These are phyloP conservation scores for Phallus indusiatus DNA, from an alignment of 768 basidiomycete species.

Conservation along the genomic window DNA sequence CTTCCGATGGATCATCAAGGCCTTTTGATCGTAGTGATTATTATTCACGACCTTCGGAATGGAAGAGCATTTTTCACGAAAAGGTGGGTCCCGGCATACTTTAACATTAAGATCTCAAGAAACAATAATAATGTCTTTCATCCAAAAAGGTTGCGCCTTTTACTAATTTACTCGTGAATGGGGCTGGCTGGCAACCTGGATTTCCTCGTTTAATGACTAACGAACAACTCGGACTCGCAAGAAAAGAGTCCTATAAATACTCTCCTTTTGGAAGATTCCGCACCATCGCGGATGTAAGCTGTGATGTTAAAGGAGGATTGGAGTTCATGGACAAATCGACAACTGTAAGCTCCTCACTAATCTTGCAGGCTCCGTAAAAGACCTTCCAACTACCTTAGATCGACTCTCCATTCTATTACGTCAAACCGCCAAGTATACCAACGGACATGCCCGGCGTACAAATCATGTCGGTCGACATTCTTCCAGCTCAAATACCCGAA, in stretches of 20 bases:
- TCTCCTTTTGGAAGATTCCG: constrained; percentile 33
- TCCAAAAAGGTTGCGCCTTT: constrained; percentile 85
- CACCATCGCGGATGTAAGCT: constrained; percentile 81
- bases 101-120: neutral
- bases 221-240: constrained; percentile 43
- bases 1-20: constrained; percentile 34
- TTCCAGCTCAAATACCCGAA: constrained; percentile 74
- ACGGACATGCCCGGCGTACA: constrained; percentile 44
- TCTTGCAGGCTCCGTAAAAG: no score
- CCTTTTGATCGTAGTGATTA: constrained; percentile 60
- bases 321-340: constrained; percentile 73
- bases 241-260: constrained; percentile 38
- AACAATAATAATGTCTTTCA: neutral
- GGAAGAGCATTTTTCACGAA: constrained; percentile 57
- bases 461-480: constrained; percentile 87
- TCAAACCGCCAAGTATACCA: constrained; percentile 32
- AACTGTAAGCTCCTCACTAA: constrained; percentile 40
- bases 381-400: neutral
- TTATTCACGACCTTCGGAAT: constrained; percentile 59
- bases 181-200: constrained; percentile 70
- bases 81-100: constrained; percentile 34
- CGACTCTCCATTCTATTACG: constrained; percentile 55
- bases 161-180: constrained; percentile 77
- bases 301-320: constrained; percentile 84
- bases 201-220: constrained; percentile 77